Percentiles rank a stretch among this genome's conserved stretches.
Conservation (phyloP, 495 filamentous ascomycete genomes). For the Glarea lozoyensis region DNA sequence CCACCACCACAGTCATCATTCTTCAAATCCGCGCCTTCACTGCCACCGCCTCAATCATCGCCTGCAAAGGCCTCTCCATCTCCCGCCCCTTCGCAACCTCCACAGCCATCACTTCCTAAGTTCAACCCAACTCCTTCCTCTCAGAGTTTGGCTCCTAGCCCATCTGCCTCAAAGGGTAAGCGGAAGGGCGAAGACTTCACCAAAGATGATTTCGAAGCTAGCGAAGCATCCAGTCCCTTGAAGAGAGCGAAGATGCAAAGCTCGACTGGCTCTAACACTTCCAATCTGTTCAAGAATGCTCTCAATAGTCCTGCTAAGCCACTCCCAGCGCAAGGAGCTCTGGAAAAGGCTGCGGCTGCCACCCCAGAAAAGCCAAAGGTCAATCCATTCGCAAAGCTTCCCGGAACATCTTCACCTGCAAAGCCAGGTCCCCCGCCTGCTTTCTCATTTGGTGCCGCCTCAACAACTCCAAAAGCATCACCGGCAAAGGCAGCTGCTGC, state of each 20-base stretch:
- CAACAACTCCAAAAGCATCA: slow-evolving; percentile 8
- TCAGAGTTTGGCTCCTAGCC: too few species aligned
- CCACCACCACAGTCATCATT: not conserved
- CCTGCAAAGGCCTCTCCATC: not conserved
- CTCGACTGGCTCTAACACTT: slow-evolving; percentile 25
- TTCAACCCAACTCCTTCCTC: too few species aligned
- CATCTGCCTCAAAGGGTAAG: slow-evolving; percentile 1
- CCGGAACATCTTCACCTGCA: slow-evolving; percentile 16
- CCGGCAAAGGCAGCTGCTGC: slow-evolving; percentile 10
- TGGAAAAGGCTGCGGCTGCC: slow-evolving; percentile 7
- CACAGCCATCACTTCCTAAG: too few species aligned
- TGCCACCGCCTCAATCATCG: not conserved
- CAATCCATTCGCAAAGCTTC: slow-evolving; percentile 15
- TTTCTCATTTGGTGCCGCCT: too few species aligned
- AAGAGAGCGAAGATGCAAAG: slow-evolving; percentile 10
- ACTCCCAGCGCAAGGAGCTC: not conserved
- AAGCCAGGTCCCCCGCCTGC: too few species aligned
- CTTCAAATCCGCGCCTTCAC: not conserved
- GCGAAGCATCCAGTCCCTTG: slow-evolving; percentile 4
- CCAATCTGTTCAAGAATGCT: slow-evolving; percentile 29
- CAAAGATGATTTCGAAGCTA: slow-evolving; percentile 9
- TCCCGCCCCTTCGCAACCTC: slow-evolving; percentile 1
- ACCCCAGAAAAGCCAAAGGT: slow-evolving; percentile 5
- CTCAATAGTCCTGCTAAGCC: slow-evolving; percentile 11
- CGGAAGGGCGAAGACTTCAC: slow-evolving; percentile 1